phyloP scores from a whole-genome alignment of 768 basidiomycete species.

The Psilocybe sp. region DNA sequence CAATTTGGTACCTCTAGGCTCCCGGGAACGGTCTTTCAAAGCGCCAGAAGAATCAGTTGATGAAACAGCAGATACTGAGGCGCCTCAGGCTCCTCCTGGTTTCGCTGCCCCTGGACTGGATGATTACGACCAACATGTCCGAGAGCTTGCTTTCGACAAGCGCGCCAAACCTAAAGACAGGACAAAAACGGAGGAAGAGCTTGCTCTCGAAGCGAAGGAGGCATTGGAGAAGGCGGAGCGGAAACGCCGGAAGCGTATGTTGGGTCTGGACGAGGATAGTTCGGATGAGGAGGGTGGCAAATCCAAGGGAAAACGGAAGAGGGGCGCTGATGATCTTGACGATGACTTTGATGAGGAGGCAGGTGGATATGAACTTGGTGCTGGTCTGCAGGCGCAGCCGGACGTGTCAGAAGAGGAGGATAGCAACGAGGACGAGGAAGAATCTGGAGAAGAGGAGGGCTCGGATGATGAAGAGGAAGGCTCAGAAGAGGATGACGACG shows the following conservation, averaged over 20 bases:
- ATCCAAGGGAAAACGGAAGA: slow-evolving; percentile 42
- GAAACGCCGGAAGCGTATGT: slow-evolving; percentile 76
- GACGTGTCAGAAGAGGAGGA: slow-evolving; percentile 32
- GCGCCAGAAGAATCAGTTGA: neutral
- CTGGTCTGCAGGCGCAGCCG: slow-evolving; percentile 35
- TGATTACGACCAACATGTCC: slow-evolving; percentile 90
- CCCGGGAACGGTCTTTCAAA: slow-evolving; percentile 14
- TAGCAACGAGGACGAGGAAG: slow-evolving; percentile 30
- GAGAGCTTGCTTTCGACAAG: slow-evolving; percentile 89
- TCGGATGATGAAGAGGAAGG: slow-evolving; percentile 20
- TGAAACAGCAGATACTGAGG: neutral
- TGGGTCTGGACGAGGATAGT: slow-evolving; percentile 71
- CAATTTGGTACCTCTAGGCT: slow-evolving; percentile 32
- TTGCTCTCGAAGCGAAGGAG: slow-evolving; percentile 86
- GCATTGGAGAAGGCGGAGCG: slow-evolving; percentile 83
- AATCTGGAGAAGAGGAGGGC: slow-evolving; percentile 22
- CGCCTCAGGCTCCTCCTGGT: slow-evolving; percentile 17
- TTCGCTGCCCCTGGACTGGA: slow-evolving; percentile 37
- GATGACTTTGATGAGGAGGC: slow-evolving; percentile 69
- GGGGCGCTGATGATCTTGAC: slow-evolving; percentile 86
- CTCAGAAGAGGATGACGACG: slow-evolving; percentile 32
- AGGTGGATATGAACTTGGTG: slow-evolving; percentile 38
- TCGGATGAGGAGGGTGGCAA: slow-evolving; percentile 51
- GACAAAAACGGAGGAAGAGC: slow-evolving; percentile 94
- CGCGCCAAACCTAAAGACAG: slow-evolving; percentile 92